phyloP scores from a whole-genome alignment of 306 rosid species.

The Cucurbita ficifolia region DNA sequence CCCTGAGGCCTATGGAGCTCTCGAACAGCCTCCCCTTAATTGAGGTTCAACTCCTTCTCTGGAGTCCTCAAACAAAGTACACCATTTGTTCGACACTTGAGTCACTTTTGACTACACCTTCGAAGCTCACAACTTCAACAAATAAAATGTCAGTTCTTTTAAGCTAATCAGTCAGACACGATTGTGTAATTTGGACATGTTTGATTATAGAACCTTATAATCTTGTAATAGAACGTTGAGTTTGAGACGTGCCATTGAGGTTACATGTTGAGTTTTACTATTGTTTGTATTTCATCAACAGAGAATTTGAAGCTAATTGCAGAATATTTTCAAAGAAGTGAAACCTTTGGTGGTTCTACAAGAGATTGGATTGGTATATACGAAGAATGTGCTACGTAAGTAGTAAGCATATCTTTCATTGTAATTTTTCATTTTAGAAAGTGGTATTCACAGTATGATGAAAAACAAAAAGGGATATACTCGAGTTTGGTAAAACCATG shows the following conservation, averaged over 20 bases:
- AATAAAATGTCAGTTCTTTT: background rate
- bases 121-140: too few relatives aligned
- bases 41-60: too few relatives aligned
- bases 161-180: background rate
- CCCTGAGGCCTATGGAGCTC: too few relatives aligned
- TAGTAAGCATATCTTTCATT: background rate
- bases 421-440: too few relatives aligned
- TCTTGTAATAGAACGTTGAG: background rate
- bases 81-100: too few relatives aligned
- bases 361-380: constrained; percentile 87
- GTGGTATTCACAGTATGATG: too few relatives aligned
- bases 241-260: background rate
- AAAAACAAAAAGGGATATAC: too few relatives aligned
- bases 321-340: constrained; percentile 85
- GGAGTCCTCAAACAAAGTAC: too few relatives aligned
- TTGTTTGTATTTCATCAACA: constrained; percentile 15
- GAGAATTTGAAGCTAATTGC: constrained; percentile 87
- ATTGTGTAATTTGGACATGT: background rate
- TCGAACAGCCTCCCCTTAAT: too few relatives aligned
- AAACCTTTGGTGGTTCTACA: constrained; percentile 75
- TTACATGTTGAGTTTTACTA: background rate
- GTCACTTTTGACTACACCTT: too few relatives aligned
- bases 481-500: too few relatives aligned
- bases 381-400: constrained; percentile 87
- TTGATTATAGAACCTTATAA: background rate